Evolutionary conservation across 352 stramenopile genomes (phyloP).

Genomic region (Phytophthora syringae): DNA sequence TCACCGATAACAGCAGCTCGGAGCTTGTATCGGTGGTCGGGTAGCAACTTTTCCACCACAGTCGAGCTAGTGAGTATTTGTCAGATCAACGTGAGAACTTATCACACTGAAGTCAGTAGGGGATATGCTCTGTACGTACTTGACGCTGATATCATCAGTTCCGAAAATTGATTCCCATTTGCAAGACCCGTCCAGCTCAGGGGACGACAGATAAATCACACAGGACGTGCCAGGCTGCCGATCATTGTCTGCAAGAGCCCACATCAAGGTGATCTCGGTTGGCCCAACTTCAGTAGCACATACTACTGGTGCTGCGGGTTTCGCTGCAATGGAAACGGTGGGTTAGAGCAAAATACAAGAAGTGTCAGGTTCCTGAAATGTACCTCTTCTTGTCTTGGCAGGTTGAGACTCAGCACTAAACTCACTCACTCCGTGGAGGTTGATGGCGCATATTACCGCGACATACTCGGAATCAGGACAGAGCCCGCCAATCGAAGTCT

Average conservation of each 20-base stretch:
- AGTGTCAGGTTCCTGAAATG: background rate
- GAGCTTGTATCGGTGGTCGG: slow-evolving; percentile 35
- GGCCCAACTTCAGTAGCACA: slow-evolving; percentile 6
- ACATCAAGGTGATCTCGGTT: slow-evolving; percentile 25
- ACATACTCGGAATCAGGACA: slow-evolving; percentile 49
- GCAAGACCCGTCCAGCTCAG: slow-evolving; percentile 26
- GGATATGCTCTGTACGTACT: slow-evolving; percentile 19
- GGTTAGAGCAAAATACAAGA: background rate
- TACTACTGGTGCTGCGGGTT: slow-evolving; percentile 22
- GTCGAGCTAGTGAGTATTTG: too few species aligned
- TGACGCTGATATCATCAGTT: slow-evolving; percentile 19
- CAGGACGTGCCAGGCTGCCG: slow-evolving; percentile 17
- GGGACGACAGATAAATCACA: slow-evolving; percentile 28
- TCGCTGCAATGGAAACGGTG: slow-evolving; percentile 12
- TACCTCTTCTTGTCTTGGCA: slow-evolving; percentile 42
- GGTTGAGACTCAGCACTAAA: slow-evolving; percentile 46
- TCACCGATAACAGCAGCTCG: slow-evolving; percentile 14
- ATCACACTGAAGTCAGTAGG: too few species aligned
- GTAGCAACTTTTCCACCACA: slow-evolving; percentile 15
- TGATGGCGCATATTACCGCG: slow-evolving; percentile 57
- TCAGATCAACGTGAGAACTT: too few species aligned
- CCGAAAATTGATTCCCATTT: slow-evolving; percentile 26
- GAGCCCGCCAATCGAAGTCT: slow-evolving; percentile 40
- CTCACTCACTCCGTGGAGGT: slow-evolving; percentile 61
- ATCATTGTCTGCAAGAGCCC: slow-evolving; percentile 22